Evolutionary conservation across 371 early-diverging fungal genomes (phyloP).

Genomic region (Zychaea mexicana): DNA sequence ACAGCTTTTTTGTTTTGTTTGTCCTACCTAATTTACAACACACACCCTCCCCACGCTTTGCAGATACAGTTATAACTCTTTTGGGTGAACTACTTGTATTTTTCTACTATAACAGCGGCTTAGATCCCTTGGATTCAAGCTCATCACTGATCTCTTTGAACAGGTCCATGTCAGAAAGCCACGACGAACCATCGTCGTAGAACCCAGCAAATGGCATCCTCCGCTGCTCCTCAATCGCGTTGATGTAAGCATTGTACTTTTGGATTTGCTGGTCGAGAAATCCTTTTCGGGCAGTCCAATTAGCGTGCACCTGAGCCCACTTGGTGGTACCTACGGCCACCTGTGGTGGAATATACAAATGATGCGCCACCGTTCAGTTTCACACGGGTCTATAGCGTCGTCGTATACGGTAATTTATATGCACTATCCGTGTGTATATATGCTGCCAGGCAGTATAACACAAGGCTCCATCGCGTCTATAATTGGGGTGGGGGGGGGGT

Average conservation of each 20-base stretch:
- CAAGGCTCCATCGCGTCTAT: too few species aligned
- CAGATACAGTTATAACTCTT: too few species aligned
- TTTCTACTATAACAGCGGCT: background rate
- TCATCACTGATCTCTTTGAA: constrained; percentile 40
- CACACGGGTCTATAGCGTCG: too few species aligned
- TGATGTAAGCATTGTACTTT: constrained; percentile 1
- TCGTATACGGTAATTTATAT: too few species aligned
- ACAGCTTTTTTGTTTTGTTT: background rate
- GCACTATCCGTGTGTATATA: too few species aligned
- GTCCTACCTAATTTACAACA: too few species aligned
- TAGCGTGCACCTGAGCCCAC: constrained; percentile 7
- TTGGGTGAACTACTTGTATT: too few species aligned
- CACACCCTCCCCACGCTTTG: too few species aligned
- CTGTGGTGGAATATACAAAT: background rate
- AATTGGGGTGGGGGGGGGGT: too few species aligned
- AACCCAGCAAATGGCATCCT: background rate
- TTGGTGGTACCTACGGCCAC: background rate
- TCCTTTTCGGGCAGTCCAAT: constrained; percentile 13
- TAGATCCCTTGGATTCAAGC: constrained; percentile 14
- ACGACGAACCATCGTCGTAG: background rate
- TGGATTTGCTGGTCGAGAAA: constrained; percentile 6
- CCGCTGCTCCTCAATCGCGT: background rate
- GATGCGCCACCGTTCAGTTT: too few species aligned
- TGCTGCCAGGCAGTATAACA: too few species aligned
- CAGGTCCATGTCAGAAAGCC: constrained; percentile 20